These are phyloP conservation scores for Podochytrium sp. DNA, from an alignment of 192 early-diverging fungal genomes.

Conservation along the genomic window DNA sequence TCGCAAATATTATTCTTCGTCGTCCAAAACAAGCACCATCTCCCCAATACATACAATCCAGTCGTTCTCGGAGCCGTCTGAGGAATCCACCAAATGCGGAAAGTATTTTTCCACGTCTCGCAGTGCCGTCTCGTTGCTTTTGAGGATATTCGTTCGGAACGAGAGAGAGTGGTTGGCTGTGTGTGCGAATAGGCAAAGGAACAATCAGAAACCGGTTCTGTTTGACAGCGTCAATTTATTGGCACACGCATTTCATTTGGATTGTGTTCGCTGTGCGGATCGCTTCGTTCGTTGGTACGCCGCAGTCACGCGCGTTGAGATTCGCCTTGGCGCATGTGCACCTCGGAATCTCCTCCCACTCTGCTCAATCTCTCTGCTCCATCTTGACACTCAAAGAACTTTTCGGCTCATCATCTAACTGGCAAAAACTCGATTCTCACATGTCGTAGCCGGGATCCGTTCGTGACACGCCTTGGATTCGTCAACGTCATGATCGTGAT, in stretches of 20 bases:
- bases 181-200: no score
- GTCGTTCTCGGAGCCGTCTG: neutral
- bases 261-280: neutral
- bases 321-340: no score
- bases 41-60: slow-evolving; percentile 26
- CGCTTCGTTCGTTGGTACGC: no score
- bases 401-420: no score
- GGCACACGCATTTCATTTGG: neutral
- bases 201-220: neutral
- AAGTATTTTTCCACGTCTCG: slow-evolving; percentile 10
- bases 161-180: neutral
- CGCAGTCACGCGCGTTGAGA: no score
- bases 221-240: neutral
- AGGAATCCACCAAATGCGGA: neutral
- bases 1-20: slow-evolving; percentile 20
- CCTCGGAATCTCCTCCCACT: no score
- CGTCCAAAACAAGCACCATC: neutral
- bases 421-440: no score
- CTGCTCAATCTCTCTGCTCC: no score
- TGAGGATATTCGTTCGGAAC: slow-evolving; percentile 12
- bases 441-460: no score
- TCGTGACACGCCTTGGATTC: no score
- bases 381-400: no score
- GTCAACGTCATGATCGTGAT: neutral
- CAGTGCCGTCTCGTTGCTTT: neutral